These are phyloP conservation scores for Boletus rufocinnamomeus DNA, from an alignment of 768 basidiomycete genomes.

Conservation along the genomic window DNA sequence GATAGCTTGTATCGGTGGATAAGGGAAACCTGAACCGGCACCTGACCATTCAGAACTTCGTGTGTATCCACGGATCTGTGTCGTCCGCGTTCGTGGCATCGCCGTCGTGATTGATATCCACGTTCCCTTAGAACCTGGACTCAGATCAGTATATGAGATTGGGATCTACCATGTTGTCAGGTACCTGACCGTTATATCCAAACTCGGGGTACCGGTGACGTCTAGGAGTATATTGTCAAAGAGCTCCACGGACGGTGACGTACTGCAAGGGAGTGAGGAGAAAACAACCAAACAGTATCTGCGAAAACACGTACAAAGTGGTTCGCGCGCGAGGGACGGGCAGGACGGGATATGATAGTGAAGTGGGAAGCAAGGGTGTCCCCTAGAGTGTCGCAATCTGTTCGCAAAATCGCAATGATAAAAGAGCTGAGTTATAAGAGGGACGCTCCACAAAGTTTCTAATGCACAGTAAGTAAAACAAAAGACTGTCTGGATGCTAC, in stretches of 20 bases:
- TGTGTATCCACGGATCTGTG: background rate
- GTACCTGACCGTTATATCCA: background rate
- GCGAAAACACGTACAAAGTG: background rate
- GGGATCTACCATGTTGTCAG: background rate
- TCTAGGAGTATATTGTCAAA: background rate
- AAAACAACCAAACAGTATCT: background rate
- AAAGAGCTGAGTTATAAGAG: too few relatives aligned
- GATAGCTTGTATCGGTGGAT: background rate
- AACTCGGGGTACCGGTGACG: background rate
- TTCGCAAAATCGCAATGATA: too few relatives aligned
- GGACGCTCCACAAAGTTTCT: too few relatives aligned
- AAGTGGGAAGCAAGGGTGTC: too few relatives aligned
- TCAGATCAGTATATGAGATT: background rate
- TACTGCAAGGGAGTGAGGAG: background rate
- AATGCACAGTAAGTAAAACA: too few relatives aligned
- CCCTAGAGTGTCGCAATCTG: too few relatives aligned
- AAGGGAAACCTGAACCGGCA: background rate
- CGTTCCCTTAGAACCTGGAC: background rate
- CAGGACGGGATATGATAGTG: background rate
- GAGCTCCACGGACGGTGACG: background rate
- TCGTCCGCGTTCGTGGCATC: background rate
- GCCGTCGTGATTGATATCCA: background rate
- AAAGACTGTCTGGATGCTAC: too few relatives aligned
- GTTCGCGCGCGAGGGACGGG: background rate
- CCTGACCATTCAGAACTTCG: background rate